Evolutionary conservation across 2,329 filamentous ascomycete species (phyloP).

Genomic region (Diplodia sapinea): DNA sequence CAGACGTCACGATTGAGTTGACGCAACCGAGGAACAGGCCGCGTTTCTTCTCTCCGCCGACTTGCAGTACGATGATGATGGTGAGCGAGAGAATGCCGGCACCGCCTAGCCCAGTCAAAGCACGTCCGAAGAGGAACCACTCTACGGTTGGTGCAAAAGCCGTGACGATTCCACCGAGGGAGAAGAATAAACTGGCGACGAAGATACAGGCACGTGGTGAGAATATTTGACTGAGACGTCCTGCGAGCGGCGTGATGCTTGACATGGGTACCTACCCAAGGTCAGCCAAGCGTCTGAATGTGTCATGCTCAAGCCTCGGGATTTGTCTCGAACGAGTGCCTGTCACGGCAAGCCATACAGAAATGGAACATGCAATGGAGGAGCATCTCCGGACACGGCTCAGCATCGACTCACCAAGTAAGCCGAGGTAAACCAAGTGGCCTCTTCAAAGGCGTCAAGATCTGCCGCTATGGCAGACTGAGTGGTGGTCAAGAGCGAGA

Average conservation of each 20-base stretch:
- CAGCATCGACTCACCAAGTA: constrained; percentile 59
- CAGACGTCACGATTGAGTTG: constrained; percentile 74
- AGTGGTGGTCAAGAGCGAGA: constrained; percentile 80
- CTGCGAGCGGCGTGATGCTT: constrained; percentile 71
- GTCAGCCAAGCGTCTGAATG: background rate
- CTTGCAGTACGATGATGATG: constrained; percentile 77
- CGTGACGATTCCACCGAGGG: constrained; percentile 68
- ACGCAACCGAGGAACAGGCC: constrained; percentile 76
- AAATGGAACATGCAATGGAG: background rate
- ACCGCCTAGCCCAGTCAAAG: constrained; percentile 70
- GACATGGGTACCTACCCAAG: constrained; percentile 44
- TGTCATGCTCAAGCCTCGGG: no score
- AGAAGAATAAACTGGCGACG: constrained; percentile 63
- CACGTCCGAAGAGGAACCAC: constrained; percentile 71
- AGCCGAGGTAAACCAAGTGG: constrained; percentile 80
- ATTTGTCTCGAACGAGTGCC: background rate
- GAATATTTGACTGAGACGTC: constrained; percentile 76
- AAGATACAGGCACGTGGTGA: constrained; percentile 70
- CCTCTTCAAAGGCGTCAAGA: constrained; percentile 72
- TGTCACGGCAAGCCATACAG: background rate
- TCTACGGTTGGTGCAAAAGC: constrained; percentile 64
- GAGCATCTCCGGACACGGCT: background rate
- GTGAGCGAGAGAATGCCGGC: constrained; percentile 75
- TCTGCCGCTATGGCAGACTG: constrained; percentile 78
- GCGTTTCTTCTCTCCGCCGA: constrained; percentile 69